Evolutionary conservation across 805 yeast species (phyloP), one percentile per base, ranked within the genome.

Genomic region (Schizosaccharomyces lindneri): DNA sequence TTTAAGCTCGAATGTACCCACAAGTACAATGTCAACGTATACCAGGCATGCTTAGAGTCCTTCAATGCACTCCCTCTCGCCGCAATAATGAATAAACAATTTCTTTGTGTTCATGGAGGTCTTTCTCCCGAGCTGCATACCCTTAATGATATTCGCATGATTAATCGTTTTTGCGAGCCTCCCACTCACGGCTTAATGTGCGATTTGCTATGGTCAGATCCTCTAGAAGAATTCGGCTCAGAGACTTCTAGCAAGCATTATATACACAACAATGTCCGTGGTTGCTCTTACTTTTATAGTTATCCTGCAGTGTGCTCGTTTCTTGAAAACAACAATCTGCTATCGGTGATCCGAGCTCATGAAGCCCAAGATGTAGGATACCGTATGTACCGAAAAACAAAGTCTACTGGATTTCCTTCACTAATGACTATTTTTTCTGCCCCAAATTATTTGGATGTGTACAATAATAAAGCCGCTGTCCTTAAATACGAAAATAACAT

Each of bases 321-420:
- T 67, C 74, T 90, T 67, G 84, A 84, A 66, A 76, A 81, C 61
- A 90, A 87, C 51, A 84, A 86, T 27, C 73, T 90, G 46, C 74
- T 90, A 41, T 84, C 88, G n/a, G 80, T 90, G 43, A 87, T 90
- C 59, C 78, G 98, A 63, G 97, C 97, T 1, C 98, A 90, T 71
- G 97, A 90, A 73, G 97, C 97, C 0, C 98, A 90, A 72, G 97
- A 90, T 71, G 89, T 93, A 9, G 98, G 98, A 46, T 90, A 89
- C 72, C 76, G 96, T 70, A 93, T 93, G 87, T 90, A 90, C 73
- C 84, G 83, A 67, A 81, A 86, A 65, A 86, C 95, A 1, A 79
- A 80, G 64, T 77, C 85, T 3, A 82, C 88, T 68, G 94, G 94
- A 13, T 90, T 90, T 70, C 97, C 97, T 1, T 81, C 90, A 5